Conservation (phyloP, 2,329 filamentous ascomycete genomes). For the Colletotrichum abscissum region DNA sequence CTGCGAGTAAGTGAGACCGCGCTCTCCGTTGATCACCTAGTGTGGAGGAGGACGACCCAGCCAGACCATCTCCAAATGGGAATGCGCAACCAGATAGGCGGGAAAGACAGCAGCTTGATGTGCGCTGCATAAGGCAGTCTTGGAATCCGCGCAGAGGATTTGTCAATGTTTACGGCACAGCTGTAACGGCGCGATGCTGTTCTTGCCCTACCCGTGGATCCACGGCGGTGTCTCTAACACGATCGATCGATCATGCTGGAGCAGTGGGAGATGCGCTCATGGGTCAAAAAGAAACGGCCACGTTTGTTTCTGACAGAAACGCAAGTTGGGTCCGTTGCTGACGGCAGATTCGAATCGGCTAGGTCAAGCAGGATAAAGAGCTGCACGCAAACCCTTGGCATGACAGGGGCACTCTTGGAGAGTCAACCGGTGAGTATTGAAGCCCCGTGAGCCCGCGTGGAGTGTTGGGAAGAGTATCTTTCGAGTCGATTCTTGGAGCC, state of each 20-base stretch:
- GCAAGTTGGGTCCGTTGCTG: conserved; percentile 36
- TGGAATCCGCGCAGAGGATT: conserved; percentile 1
- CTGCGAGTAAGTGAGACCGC: conserved; percentile 27
- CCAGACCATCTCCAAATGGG: background rate
- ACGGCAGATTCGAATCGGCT: conserved; percentile 35
- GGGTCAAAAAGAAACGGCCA: conserved; percentile 4
- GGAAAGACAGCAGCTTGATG: background rate
- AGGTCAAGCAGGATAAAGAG: conserved; percentile 38
- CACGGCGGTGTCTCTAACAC: conserved; percentile 21
- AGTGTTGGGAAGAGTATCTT: background rate
- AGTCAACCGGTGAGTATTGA: conserved; percentile 32
- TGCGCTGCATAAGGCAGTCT: background rate
- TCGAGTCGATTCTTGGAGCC: background rate
- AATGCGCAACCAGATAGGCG: background rate
- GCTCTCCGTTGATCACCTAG: background rate
- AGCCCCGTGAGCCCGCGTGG: background rate
- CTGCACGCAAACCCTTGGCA: conserved; percentile 40
- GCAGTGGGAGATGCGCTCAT: background rate
- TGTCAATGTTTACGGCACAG: background rate
- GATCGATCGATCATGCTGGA: background rate
- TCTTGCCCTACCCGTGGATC: conserved; percentile 9
- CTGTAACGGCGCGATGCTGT: background rate
- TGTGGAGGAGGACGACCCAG: background rate
- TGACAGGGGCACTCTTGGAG: conserved; percentile 43
- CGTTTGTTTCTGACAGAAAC: background rate